Evolutionary conservation across 2,329 filamentous ascomycete genomes (phyloP).

Genomic region (Fusarium subglutinans): DNA sequence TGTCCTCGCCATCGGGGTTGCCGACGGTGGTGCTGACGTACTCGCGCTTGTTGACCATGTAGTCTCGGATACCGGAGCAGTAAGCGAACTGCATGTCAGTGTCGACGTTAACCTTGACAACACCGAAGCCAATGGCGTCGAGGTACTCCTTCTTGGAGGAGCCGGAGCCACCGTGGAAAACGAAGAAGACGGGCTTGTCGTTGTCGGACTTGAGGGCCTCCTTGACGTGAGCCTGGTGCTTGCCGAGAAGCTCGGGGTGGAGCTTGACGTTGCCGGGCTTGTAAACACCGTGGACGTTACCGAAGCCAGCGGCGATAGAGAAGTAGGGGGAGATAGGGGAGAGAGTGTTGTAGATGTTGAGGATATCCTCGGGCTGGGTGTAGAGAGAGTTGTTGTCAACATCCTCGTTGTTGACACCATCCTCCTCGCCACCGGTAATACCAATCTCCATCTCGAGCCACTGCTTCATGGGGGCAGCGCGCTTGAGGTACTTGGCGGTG

Average conservation of each 20-base stretch:
- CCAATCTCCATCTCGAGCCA: slow-evolving; percentile 94
- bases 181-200: slow-evolving; percentile 96
- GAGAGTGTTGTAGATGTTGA: slow-evolving; percentile 88
- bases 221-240: slow-evolving; percentile 94
- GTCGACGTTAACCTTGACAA: slow-evolving; percentile 99
- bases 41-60: slow-evolving; percentile 92
- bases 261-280: slow-evolving; percentile 98
- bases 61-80: slow-evolving; percentile 91
- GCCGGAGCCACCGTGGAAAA: slow-evolving; percentile 98
- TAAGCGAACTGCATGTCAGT: slow-evolving; percentile 98
- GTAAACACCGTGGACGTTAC: slow-evolving; percentile 99
- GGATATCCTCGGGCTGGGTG: slow-evolving; percentile 97
- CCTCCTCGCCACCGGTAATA: slow-evolving; percentile 97
- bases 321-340: slow-evolving; percentile 92
- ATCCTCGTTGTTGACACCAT: slow-evolving; percentile 97
- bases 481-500: slow-evolving; percentile 92
- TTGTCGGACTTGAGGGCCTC: slow-evolving; percentile 76
- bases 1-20: slow-evolving; percentile 94
- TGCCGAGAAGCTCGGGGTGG: slow-evolving; percentile 92
- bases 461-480: slow-evolving; percentile 95
- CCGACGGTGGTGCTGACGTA: slow-evolving; percentile 89
- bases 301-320: slow-evolving; percentile 97
- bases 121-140: slow-evolving; percentile 89
- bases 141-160: slow-evolving; percentile 90
- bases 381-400: slow-evolving; percentile 98